Percentiles rank a stretch among this genome's conserved stretches.
Evolutionary conservation across 176 grass and related monocot species (phyloP).

Genomic region (Areca catechu): DNA sequence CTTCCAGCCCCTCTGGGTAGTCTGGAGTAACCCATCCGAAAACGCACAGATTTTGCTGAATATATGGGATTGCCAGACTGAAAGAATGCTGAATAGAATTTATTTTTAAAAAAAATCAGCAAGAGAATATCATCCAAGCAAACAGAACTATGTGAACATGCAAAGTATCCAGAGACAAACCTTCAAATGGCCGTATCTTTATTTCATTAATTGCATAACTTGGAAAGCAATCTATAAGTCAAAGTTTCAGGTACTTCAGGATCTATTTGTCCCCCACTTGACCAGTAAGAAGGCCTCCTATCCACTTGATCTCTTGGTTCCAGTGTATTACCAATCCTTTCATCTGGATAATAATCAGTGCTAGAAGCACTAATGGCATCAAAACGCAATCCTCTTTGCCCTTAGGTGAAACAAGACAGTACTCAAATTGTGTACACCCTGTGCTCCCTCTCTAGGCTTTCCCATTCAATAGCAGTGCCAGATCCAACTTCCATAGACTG

Average conservation of each 20-base stretch:
- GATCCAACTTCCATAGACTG: conserved; percentile 23
- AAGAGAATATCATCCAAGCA: conserved; percentile 15
- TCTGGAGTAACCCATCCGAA: conserved; percentile 54
- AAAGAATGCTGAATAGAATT: conserved; percentile 36
- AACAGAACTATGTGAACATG: background rate
- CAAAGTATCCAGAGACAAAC: conserved; percentile 21
- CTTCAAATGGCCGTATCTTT: conserved; percentile 57
- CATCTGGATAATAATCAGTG: conserved; percentile 79
- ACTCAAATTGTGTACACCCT: conserved; percentile 42
- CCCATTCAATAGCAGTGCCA: conserved; percentile 25
- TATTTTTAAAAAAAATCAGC: background rate
- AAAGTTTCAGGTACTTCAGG: conserved; percentile 43
- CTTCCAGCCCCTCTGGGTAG: conserved; percentile 9
- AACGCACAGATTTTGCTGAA: conserved; percentile 45
- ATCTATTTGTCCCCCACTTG: conserved; percentile 52
- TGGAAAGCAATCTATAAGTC: conserved; percentile 43
- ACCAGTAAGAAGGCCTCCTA: conserved; percentile 67
- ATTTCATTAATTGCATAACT: conserved; percentile 51
- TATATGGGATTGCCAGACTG: conserved; percentile 45
- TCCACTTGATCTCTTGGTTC: conserved; percentile 27
- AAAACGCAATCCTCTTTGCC: conserved; percentile 39
- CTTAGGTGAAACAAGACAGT: conserved; percentile 25
- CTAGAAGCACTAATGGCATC: conserved; percentile 62
- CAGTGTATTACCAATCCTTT: conserved; percentile 70
- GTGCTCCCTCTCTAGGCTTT: conserved; percentile 33